Base-by-base conservation (phyloP, 345 rosid genomes). In the Balakata baccata region DNA sequence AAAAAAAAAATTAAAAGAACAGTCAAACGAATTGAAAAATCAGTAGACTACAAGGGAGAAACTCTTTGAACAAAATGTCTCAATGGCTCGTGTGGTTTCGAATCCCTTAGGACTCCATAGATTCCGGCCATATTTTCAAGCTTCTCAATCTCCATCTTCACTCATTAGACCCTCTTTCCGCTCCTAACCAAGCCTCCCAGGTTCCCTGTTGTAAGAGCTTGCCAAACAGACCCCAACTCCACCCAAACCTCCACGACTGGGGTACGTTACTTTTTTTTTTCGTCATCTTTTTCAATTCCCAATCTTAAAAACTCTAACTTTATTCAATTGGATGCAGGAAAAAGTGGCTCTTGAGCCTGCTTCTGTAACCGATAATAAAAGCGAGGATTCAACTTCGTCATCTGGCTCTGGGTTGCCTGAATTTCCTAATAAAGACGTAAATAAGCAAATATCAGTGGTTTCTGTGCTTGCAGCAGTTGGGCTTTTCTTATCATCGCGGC, bases 371-470 rank as follows among this genome's bases (percentile, higher is more conserved):
- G 34, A 29, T 29, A 29, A 1, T 29, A 29, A 29, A 7, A 38
- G 5, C 17, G 75, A 54, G 54, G 63, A 54, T 38, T 29, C 83
- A 39, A 70, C 66, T 34, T 71, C 86, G 6, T 68, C 87, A 16
- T 43, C 66, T 1, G 85, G 80, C 74, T 54, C 77, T 60, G 88
- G 80, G 25, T 81, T 82, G 43, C 87, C 90, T 58, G 86, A 87
- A 78, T 73, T 88, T 62, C 98, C 98, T 1, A 89, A 80, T 74
- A 89, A 82, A 41, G 80, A 77, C 81, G 60, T 89, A 14, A 92
- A 87, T 52, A 85, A 78, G 77, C 84, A 72, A 79, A 81, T 92
- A 23, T 93, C 92, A 8, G 78, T 69, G 38, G 83, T 75, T 72
- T 85, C 93, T 67, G 73, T 83, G 16, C 70, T 86, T 63, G 89